phyloP scores from a whole-genome alignment of 2,329 filamentous ascomycete genomes.

The Penicillium nordicum region DNA sequence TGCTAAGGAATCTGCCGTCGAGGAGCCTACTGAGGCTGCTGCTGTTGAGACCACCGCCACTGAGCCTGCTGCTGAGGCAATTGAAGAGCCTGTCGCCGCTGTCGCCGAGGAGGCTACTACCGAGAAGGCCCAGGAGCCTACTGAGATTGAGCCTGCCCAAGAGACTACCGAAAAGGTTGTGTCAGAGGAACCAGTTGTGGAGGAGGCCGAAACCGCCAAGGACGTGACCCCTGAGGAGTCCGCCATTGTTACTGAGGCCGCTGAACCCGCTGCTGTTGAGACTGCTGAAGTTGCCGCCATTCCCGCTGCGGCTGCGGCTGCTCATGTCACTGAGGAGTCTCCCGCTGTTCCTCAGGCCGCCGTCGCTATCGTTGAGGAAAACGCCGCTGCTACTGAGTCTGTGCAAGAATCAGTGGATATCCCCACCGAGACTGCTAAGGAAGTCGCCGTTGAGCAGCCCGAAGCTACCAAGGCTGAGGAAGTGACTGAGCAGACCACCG shows the following conservation, averaged over 20 bases:
- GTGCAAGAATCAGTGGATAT: too few relatives aligned
- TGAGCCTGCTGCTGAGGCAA: neutral
- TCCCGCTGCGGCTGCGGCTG: too few relatives aligned
- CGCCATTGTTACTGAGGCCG: neutral
- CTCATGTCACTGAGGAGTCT: too few relatives aligned
- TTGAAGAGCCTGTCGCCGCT: neutral
- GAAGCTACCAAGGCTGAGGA: conserved; percentile 6
- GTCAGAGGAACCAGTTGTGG: neutral
- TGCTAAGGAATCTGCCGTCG: neutral
- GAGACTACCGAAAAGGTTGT: neutral
- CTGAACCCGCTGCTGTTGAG: neutral
- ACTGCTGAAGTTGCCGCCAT: neutral
- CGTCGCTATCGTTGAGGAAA: too few relatives aligned
- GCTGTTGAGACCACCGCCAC: neutral
- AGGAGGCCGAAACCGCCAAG: conserved; percentile 1
- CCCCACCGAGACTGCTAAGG: neutral
- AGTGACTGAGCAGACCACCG: neutral
- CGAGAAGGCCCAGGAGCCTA: neutral
- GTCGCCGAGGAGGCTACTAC: neutral
- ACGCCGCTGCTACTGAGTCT: too few relatives aligned
- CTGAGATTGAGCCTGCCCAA: neutral
- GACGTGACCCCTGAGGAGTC: neutral
- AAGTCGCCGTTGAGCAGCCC: conserved; percentile 1
- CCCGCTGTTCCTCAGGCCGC: too few relatives aligned
- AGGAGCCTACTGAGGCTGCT: conserved; percentile 1